Evolutionary conservation across 257 asterid genomes (phyloP).

Genomic region (Solanum sitiens): DNA sequence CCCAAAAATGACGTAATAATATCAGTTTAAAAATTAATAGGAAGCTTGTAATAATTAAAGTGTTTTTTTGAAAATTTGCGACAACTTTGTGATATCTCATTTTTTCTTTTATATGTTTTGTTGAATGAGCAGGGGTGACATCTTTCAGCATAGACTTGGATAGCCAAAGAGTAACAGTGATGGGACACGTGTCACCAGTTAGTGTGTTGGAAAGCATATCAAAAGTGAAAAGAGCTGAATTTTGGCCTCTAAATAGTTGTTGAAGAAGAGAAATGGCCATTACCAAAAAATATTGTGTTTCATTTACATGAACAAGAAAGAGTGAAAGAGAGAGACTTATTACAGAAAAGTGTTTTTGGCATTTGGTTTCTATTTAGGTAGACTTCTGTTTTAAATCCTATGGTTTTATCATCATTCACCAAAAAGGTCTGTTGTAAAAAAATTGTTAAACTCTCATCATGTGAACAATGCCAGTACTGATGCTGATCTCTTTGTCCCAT

Average conservation of each 20-base stretch:
- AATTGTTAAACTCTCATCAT: neutral
- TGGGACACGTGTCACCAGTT: slow-evolving; percentile 65
- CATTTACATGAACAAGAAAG: neutral
- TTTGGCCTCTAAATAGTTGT: slow-evolving; percentile 31
- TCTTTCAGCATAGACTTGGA: slow-evolving; percentile 72
- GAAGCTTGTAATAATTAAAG: accelerated
- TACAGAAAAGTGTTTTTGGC: neutral
- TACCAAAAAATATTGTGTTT: neutral
- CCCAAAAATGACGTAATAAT: too few relatives aligned
- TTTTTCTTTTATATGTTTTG: neutral
- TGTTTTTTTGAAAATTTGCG: too few relatives aligned
- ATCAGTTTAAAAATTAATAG: neutral
- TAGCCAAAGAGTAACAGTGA: slow-evolving; percentile 68
- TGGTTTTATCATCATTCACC: neutral
- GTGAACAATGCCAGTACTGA: neutral
- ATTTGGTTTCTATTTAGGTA: neutral
- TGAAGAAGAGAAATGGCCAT: neutral
- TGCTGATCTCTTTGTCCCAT: neutral
- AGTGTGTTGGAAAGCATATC: slow-evolving; percentile 62
- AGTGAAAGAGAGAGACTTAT: neutral
- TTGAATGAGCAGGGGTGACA: slow-evolving; percentile 48
- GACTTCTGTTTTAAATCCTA: neutral
- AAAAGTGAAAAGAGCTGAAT: slow-evolving; percentile 70
- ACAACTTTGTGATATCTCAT: too few relatives aligned
- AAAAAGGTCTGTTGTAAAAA: neutral